These are phyloP conservation scores for Hura crepitans DNA, from an alignment of 441 rosid genomes.

Conservation along the genomic window DNA sequence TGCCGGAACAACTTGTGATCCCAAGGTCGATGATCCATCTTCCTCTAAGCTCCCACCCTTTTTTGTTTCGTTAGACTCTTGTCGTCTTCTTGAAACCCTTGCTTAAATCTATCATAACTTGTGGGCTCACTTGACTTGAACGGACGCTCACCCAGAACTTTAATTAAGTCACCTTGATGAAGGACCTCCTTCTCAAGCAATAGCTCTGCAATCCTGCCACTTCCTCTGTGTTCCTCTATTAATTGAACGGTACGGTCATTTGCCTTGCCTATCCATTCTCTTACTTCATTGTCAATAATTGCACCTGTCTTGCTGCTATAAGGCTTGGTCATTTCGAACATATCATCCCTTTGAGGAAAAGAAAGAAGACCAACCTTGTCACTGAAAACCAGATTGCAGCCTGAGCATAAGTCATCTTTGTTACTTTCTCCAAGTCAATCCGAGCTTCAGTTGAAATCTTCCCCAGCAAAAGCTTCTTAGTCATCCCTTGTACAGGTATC, in stretches of 20 bases:
- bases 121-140: conserved; percentile 48
- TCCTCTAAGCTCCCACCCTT: conserved; percentile 28
- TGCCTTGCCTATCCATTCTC: conserved; percentile 56
- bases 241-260: conserved; percentile 42
- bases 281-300: conserved; percentile 52
- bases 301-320: conserved; percentile 60
- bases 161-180: conserved; percentile 55
- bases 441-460: conserved; percentile 64
- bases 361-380: conserved; percentile 63
- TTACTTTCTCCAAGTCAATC: conserved; percentile 66
- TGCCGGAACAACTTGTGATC: conserved; percentile 27
- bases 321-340: conserved; percentile 48
- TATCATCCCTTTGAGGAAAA: conserved; percentile 50
- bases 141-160: conserved; percentile 53
- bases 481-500: background rate
- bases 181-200: conserved; percentile 60
- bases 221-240: conserved; percentile 55
- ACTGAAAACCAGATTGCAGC: conserved; percentile 61
- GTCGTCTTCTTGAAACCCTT: conserved; percentile 39
- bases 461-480: conserved; percentile 24
- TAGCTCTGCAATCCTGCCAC: conserved; percentile 55
- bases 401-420: conserved; percentile 59
- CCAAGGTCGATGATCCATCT: conserved; percentile 38
- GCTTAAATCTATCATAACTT: conserved; percentile 48
- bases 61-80: conserved; percentile 23